Conservation (phyloP, 2,329 filamentous ascomycete genomes). For the Fusarium pininemorale region DNA sequence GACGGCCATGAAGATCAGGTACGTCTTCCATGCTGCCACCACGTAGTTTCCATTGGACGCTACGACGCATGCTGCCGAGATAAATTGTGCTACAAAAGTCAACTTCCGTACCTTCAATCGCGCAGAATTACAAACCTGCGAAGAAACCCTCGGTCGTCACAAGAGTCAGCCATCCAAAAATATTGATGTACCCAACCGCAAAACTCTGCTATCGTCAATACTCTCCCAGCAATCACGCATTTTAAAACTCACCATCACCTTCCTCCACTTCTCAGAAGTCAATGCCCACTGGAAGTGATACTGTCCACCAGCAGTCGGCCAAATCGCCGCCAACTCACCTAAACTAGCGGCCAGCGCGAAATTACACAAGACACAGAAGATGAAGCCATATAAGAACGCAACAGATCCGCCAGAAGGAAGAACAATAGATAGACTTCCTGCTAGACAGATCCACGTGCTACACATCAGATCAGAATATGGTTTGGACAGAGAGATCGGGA, state of each 20-base stretch:
- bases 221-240: rapidly evolving
- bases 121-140: conserved; percentile 43
- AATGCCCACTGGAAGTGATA: conserved; percentile 57
- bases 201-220: conserved; percentile 48
- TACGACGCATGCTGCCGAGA: conserved; percentile 53
- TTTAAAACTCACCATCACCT: conserved; percentile 43
- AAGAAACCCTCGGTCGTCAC: conserved; percentile 56
- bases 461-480: neutral
- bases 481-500: neutral
- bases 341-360: conserved; percentile 53
- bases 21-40: conserved; percentile 52
- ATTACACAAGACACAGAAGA: conserved; percentile 57
- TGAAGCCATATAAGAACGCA: conserved; percentile 55
- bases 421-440: conserved; percentile 53
- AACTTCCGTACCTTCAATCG: rapidly evolving
- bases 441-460: conserved; percentile 49
- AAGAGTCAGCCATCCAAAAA: conserved; percentile 56
- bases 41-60: conserved; percentile 51
- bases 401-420: conserved; percentile 54
- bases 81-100: conserved; percentile 50
- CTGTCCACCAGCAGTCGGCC: conserved; percentile 58
- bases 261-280: conserved; percentile 51
- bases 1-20: conserved; percentile 52
- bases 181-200: conserved; percentile 53
- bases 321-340: conserved; percentile 55